A percentile compares a stretch with the other conserved stretches of the same genome.
phyloP scores from a whole-genome alignment of 2,329 filamentous ascomycete genomes.

The Cordyceps farinosa region DNA sequence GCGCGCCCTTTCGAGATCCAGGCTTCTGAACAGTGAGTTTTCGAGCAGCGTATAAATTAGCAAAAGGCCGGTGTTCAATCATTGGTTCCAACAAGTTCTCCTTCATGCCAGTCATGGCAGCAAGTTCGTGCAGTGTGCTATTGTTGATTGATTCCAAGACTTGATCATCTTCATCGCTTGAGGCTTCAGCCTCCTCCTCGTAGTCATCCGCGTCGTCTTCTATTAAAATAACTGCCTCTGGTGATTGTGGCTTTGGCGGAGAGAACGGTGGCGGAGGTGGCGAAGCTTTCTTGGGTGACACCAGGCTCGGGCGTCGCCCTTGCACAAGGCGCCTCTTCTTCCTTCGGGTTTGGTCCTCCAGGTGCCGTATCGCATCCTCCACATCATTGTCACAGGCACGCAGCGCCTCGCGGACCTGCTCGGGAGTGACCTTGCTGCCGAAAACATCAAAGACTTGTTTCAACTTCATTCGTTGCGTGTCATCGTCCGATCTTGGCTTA shows the following conservation, averaged over 20 bases:
- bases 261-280: conserved; percentile 20
- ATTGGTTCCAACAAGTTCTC: conserved; percentile 66
- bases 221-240: conserved; percentile 32
- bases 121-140: conserved; percentile 70
- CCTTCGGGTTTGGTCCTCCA: conserved; percentile 28
- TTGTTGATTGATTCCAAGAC: conserved; percentile 81
- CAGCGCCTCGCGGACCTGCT: conserved; percentile 34
- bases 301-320: conserved; percentile 30
- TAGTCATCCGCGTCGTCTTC: conserved; percentile 42
- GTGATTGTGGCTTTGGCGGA: conserved; percentile 18
- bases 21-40: conserved; percentile 56
- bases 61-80: conserved; percentile 72
- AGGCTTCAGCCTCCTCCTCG: conserved; percentile 34
- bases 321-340: conserved; percentile 35
- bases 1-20: conserved; percentile 44
- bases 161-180: conserved; percentile 31
- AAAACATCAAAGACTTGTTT: conserved; percentile 37
- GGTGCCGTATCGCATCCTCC: conserved; percentile 33
- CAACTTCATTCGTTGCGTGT: conserved; percentile 32
- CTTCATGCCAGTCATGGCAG: conserved; percentile 75
- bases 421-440: conserved; percentile 29
- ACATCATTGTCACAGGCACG: conserved; percentile 32
- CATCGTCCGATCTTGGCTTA: conserved; percentile 43
- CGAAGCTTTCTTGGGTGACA: conserved; percentile 21
- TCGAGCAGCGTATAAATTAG: conserved; percentile 60